Evolutionary conservation across 805 yeast species (phyloP), one percentile per base, ranked within the genome.

Genomic region (Candida krabiensis): DNA sequence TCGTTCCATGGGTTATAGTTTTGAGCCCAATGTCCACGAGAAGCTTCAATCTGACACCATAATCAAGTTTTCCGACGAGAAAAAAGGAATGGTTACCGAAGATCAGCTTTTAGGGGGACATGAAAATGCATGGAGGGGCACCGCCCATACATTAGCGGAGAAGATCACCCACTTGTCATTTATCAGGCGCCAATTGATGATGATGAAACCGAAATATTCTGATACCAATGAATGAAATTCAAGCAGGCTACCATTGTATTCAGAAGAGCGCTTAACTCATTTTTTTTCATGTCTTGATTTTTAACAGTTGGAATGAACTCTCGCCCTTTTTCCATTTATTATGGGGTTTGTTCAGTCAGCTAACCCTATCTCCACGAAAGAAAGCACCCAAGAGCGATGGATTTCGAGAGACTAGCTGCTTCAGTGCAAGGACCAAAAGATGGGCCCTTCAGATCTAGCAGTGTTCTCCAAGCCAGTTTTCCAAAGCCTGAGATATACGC

Each of bases 151-250:
- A 8, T 42, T 47, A 3, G 42, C 55, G 0, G 64, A 60, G 18
- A 64, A 64, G 41, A 55, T 63, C 22, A 50, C 58, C 8, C 68
- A 63, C 40, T 42, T 57, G 24, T 56, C 64, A 3, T 61, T 46
- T 24, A 50, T 63, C 18, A 57, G 53, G 30, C 44, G 50, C 29
- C 44, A 44, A 23, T 13, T 58, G 28, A 4, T 43, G 38, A 5
- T 38, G 5, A 6, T 34, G 4, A 33, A 25, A 24, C 6, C 21
- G 23, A 16, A 18, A 11, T n/a, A n/a, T n/a, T n/a, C n/a, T n/a
- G n/a, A n/a, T n/a, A n/a, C n/a, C n/a, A n/a, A n/a, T n/a, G n/a
- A n/a, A n/a, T n/a, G n/a, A n/a, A n/a, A n/a, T n/a, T n/a, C n/a
- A n/a, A n/a, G n/a, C n/a, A n/a, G n/a, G n/a, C n/a, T n/a, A n/a